Evolutionary conservation across 345 rosid species (phyloP).

Genomic region (Eucalyptus cloeziana): DNA sequence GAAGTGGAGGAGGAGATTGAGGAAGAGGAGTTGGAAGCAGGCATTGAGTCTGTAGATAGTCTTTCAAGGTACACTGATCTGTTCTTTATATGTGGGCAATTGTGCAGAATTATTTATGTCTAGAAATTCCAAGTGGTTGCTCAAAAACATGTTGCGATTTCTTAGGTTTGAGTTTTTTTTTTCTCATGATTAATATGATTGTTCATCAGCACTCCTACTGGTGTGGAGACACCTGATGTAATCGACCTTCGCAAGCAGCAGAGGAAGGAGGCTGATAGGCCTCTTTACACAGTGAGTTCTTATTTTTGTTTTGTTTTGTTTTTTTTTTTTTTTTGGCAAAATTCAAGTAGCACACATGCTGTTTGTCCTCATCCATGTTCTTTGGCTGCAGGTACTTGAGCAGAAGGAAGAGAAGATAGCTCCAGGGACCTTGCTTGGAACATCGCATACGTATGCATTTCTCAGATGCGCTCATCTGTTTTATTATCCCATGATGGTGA

Average conservation of each 20-base stretch:
- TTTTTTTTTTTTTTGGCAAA: not conserved
- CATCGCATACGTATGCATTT: slow-evolving; percentile 63
- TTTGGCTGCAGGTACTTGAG: slow-evolving; percentile 54
- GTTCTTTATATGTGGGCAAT: not conserved
- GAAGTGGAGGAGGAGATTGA: slow-evolving; percentile 71
- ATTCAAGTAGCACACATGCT: not conserved
- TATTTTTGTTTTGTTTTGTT: not conserved
- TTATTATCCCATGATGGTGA: not conserved
- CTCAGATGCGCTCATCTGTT: not conserved
- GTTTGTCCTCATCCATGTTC: not conserved
- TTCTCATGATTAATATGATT: not conserved
- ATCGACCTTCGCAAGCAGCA: slow-evolving; percentile 98
- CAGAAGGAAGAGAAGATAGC: slow-evolving; percentile 78
- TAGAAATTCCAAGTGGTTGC: not conserved
- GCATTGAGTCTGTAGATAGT: slow-evolving; percentile 87
- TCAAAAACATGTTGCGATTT: not conserved
- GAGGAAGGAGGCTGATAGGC: slow-evolving; percentile 92
- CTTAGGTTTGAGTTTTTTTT: not conserved
- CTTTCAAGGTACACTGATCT: slow-evolving; percentile 59
- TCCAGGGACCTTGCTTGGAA: slow-evolving; percentile 87
- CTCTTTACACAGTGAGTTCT: slow-evolving; percentile 74
- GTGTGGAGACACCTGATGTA: slow-evolving; percentile 99
- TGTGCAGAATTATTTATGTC: not conserved
- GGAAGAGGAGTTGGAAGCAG: slow-evolving; percentile 88
- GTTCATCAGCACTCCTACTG: slow-evolving; percentile 82